Base-by-base conservation (phyloP, 305 asterid species). In the Fraxinus greggii region DNA sequence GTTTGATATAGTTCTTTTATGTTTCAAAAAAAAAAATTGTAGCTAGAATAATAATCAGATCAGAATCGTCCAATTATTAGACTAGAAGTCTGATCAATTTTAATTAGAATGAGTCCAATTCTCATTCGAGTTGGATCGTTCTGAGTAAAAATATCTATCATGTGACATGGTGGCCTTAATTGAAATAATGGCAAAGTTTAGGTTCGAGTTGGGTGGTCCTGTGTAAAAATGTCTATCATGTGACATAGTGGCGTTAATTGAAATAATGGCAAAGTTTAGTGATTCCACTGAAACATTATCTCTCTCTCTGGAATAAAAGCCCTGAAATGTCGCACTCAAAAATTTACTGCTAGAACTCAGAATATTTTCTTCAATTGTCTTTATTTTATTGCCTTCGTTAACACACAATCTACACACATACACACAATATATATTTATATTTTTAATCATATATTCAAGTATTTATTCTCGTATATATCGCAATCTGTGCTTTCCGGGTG, bases 271-370 rank as follows among this genome's bases (percentile, higher is more conserved):
- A 9, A 24, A 63, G 31, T 24, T 63, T 3, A 26, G 72, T 48
- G 21, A 15, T 13, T 15, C 5, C 6, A 48, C 5, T 4, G 6
- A 15, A 48, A 48, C 7, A 13, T 48, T 12, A 3, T 15, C 21
- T 13, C 76, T 72, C 80, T 74, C 77, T 81, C 79, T 36, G 77
- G 76, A 74, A 67, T 78, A 77, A 80, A 76, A 72, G 42, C 87
- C 86, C 86, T 79, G 80, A 89, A 87, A 82, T 89, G 87, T 88
- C 90, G 92, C 86, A 90, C 88, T 87, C 82, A 29, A 21, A 76
- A 75, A 40, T 77, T 76, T 72, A 10, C 84, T 79, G 83, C 84
- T 86, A 70, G 83, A 80, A 74, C 15, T 59, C 45, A 28, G 59
- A 75, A 59, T 82, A 74, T 54, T 75, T 76, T 42, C 67, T 78